phyloP scores from a whole-genome alignment of 345 rosid species.

The Rhodomyrtus tomentosa region DNA sequence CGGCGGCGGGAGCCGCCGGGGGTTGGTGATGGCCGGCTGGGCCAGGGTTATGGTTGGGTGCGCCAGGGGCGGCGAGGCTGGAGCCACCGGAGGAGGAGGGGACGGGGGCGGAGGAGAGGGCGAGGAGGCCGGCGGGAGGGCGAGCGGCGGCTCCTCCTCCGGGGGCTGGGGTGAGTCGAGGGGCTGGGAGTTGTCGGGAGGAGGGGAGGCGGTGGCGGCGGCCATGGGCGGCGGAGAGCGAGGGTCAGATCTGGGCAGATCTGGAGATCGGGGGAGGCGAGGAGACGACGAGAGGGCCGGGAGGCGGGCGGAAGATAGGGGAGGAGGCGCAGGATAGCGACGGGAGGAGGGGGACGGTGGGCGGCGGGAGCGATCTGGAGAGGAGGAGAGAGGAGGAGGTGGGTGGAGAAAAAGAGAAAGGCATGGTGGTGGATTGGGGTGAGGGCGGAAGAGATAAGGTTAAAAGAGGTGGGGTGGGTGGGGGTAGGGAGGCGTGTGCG shows the following conservation, averaged over 20 bases:
- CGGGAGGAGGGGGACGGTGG: not conserved
- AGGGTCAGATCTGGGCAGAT: conserved; percentile 4
- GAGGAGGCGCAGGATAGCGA: conserved; percentile 20
- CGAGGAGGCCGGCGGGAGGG: conserved; percentile 1
- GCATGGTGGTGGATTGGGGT: conserved; percentile 13
- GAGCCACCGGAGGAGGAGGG: not conserved
- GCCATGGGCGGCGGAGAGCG: conserved; percentile 1
- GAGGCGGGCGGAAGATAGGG: not conserved
- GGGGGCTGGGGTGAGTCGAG: not conserved
- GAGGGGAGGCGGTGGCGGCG: not conserved
- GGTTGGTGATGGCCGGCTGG: conserved; percentile 20
- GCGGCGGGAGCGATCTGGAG: conserved; percentile 11
- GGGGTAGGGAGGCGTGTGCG: conserved; percentile 30
- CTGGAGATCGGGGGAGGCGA: not conserved
- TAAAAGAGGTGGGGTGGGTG: conserved; percentile 1
- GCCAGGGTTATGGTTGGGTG: conserved; percentile 4
- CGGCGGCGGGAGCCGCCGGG: conserved; percentile 89
- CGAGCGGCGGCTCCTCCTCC: not conserved
- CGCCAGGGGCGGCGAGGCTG: conserved; percentile 20
- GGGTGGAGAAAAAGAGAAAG: conserved; percentile 1
- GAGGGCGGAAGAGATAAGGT: conserved; percentile 9
- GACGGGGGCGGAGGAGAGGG: conserved; percentile 8
- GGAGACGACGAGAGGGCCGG: too few relatives aligned
- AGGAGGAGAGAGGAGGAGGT: not conserved
- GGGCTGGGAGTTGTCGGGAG: not conserved